Conservation (phyloP, 2,329 filamentous ascomycete species). For the Rutstroemia sp. region DNA sequence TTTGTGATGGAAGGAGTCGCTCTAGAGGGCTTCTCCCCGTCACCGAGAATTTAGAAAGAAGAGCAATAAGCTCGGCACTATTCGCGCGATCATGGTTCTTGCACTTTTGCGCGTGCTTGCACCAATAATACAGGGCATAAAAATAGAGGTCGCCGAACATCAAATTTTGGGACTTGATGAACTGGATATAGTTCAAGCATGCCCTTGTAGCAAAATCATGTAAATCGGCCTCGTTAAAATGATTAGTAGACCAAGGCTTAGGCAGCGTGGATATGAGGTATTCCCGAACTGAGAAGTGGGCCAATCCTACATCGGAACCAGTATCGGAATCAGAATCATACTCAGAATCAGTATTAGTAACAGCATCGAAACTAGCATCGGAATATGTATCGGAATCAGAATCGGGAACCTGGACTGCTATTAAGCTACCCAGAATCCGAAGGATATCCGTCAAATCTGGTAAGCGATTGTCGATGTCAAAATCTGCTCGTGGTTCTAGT, state of each 20-base stretch:
- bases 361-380: too few species aligned
- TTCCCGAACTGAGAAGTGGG: neutral
- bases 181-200: neutral
- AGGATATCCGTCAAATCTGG: neutral
- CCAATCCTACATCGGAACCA: neutral
- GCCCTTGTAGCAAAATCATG: neutral
- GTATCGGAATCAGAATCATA: too few species aligned
- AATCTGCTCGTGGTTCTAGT: neutral
- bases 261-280: neutral
- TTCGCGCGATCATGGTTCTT: too few species aligned
- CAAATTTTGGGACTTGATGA: neutral
- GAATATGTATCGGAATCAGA: too few species aligned
- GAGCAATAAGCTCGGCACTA: too few species aligned
- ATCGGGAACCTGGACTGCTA: neutral
- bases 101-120: neutral
- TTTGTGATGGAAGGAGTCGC: too few species aligned
- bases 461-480: neutral
- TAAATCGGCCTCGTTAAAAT: neutral
- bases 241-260: too few species aligned
- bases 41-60: too few species aligned
- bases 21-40: too few species aligned
- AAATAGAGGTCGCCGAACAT: neutral
- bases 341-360: too few species aligned
- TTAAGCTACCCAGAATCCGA: neutral
- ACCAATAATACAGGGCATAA: constrained; percentile 5